Percentiles rank a stretch among this genome's conserved stretches.
phyloP scores from a whole-genome alignment of 176 grass and related monocot genomes.

The Avena atlantica region DNA sequence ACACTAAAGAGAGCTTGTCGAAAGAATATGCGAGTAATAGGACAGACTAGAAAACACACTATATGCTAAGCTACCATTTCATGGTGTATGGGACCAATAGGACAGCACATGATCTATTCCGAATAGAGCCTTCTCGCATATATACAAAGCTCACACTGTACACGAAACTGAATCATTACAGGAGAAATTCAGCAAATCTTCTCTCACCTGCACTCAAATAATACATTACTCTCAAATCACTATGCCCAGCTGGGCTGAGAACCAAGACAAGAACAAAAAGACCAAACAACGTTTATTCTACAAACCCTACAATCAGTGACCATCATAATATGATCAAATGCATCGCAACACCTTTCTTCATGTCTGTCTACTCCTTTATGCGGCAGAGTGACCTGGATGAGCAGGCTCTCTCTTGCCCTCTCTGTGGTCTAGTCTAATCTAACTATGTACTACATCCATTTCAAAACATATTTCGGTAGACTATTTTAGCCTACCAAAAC shows the following conservation, averaged over 20 bases:
- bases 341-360: not conserved
- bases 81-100: constrained; percentile 13
- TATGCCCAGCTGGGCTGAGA: constrained; percentile 5
- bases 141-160: constrained; percentile 29
- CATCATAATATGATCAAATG: constrained; percentile 17
- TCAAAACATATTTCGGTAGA: too few species aligned
- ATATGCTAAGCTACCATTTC: not conserved
- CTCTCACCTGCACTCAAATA: not conserved
- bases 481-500: too few species aligned
- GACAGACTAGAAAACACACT: constrained; percentile 10
- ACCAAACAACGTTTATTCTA: constrained; percentile 1
- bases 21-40: too few species aligned
- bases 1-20: too few species aligned
- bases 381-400: constrained; percentile 1
- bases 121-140: constrained; percentile 12
- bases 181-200: constrained; percentile 11
- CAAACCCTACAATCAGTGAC: constrained; percentile 21
- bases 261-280: constrained; percentile 6
- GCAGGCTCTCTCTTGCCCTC: not conserved
- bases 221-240: constrained; percentile 9
- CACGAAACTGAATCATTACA: not conserved
- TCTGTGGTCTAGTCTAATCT: not conserved
- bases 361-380: not conserved
- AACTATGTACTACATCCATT: not conserved
- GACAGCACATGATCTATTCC: constrained; percentile 5